These are phyloP conservation scores for Amanita muscaria DNA, from an alignment of 768 basidiomycete genomes.

Conservation along the genomic window DNA sequence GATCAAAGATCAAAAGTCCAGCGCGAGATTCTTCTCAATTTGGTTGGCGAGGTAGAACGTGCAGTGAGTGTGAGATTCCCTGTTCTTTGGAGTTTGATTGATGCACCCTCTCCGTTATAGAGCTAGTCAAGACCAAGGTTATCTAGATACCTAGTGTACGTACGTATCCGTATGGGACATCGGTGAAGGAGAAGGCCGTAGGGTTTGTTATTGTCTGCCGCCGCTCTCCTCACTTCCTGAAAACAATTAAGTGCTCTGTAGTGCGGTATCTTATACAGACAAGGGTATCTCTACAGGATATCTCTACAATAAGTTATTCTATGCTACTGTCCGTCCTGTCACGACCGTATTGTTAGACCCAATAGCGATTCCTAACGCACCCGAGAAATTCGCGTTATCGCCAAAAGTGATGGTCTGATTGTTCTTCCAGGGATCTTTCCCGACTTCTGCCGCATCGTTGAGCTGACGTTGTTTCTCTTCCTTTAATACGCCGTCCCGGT, in stretches of 20 bases:
- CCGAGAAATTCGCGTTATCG: neutral
- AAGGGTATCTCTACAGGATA: too few relatives aligned
- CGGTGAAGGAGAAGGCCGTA: too few relatives aligned
- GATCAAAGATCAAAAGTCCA: conserved; percentile 81
- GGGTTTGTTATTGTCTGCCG: too few relatives aligned
- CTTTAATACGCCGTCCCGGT: neutral
- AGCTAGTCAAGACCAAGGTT: conserved; percentile 85
- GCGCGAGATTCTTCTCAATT: conserved; percentile 69
- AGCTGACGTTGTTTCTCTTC: neutral
- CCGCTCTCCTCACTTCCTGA: too few relatives aligned
- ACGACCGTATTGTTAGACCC: neutral
- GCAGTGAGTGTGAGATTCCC: conserved; percentile 34
- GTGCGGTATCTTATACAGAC: too few relatives aligned
- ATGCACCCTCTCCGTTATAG: too few relatives aligned
- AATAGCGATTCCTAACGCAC: neutral
- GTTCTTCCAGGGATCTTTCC: neutral
- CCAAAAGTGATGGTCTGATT: neutral
- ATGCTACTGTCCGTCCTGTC: too few relatives aligned
- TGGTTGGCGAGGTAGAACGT: conserved; percentile 91
- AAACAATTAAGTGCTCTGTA: too few relatives aligned
- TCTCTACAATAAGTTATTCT: too few relatives aligned
- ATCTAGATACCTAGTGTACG: conserved; percentile 62
- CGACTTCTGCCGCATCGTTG: neutral
- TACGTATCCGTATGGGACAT: too few relatives aligned
- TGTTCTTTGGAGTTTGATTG: neutral